Evolutionary conservation across 495 filamentous ascomycete species (phyloP).

Genomic region (Podospora tetraspora): DNA sequence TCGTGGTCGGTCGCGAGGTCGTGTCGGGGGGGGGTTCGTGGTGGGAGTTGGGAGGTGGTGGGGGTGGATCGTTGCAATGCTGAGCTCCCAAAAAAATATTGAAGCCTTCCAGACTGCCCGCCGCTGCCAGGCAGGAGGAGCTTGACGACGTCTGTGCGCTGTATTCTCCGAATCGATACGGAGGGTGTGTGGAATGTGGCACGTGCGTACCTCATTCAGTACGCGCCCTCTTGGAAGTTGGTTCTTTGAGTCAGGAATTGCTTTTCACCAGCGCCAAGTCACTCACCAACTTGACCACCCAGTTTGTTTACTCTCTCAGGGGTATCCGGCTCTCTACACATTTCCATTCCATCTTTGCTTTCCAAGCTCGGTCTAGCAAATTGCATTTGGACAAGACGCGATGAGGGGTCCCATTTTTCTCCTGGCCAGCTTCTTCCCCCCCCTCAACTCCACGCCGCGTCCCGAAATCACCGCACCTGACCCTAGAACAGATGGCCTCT

Average conservation of each 20-base stretch:
- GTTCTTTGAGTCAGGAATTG: no score
- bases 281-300: no score
- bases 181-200: background rate
- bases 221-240: no score
- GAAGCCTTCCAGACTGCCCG: constrained; percentile 17
- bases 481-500: background rate
- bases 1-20: constrained; percentile 8
- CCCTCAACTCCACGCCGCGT: background rate
- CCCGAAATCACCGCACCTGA: background rate
- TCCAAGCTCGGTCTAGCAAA: background rate
- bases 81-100: constrained; percentile 30
- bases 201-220: background rate
- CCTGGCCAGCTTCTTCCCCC: background rate
- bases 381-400: background rate
- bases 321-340: background rate
- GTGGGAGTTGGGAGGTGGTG: constrained; percentile 6
- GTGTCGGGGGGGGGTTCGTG: constrained; percentile 1
- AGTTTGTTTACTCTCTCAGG: background rate
- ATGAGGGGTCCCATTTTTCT: background rate
- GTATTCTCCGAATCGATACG: background rate
- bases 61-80: constrained; percentile 4
- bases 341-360: background rate
- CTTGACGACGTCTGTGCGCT: background rate
- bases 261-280: no score
- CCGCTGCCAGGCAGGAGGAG: constrained; percentile 10